Evolutionary conservation across 2,329 filamentous ascomycete genomes (phyloP), one percentile per base, ranked within the genome.

Genomic region (Nakataea oryzae): DNA sequence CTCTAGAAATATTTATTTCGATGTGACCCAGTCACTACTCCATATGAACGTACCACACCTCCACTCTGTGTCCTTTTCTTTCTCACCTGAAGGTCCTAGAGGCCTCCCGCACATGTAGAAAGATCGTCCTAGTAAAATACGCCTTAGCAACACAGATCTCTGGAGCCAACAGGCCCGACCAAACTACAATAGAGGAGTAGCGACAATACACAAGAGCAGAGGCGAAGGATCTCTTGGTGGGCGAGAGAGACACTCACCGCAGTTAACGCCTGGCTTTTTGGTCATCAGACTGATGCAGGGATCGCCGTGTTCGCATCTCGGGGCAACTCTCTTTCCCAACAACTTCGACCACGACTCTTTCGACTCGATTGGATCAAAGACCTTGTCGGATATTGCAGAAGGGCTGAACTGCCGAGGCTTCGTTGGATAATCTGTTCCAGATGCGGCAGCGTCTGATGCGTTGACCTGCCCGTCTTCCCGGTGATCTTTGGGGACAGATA

Each of bases 301-400:
- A 68, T 97, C 93, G 61, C 86, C 80, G 70, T 99, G 95, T 58
- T 97, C 92, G 71, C 95, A 99, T 63, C 82, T 83, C 1, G 95
- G 95, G 1, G 85, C 80, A 1, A 84, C 76, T 62, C 89, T 86
- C 72, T 88, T 91, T 21, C 87, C 84, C 65, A 97, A 87, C 17
- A 97, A 79, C 71, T 88, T 92, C 5, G 86, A 87, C 95, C 95
- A 97, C 27, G 88, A 88, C 70, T 95, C 88, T 71, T 91, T 93
- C 57, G 83, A 83, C 64, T 84, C 80, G 59, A 91, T 85, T 0
- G 88, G 87, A 67, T 93, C 89, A 64, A 88, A 79, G 1, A 84
- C 78, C 62, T 73, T 78, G 8, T 59, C 56, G 56, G 29, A 47
- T 17, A 21, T 21, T 47, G 17, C 17, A 11, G 2, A 41, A 3